A percentile compares a stretch with the other conserved stretches of the same genome.
Conservation (phyloP, 2,329 filamentous ascomycete species). For the Xylaria sp. region DNA sequence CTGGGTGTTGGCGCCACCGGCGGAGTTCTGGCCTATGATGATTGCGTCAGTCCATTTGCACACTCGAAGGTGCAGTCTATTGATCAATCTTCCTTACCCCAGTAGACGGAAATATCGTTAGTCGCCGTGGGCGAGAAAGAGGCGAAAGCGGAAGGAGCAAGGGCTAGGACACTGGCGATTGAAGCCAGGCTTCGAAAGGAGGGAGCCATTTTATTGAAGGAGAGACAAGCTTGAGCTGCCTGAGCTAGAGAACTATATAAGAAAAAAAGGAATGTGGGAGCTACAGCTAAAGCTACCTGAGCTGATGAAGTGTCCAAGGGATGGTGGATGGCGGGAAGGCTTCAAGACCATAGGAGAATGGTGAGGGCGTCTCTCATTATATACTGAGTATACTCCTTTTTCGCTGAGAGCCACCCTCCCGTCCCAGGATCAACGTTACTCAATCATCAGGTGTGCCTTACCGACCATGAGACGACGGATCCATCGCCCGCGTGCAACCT, state of each 20-base stretch:
- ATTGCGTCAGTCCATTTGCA: constrained; percentile 33
- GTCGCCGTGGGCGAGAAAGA: constrained; percentile 59
- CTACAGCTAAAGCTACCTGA: constrained; percentile 34
- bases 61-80: not conserved
- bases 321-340: constrained; percentile 29
- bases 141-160: constrained; percentile 50
- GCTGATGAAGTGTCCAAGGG: constrained; percentile 29
- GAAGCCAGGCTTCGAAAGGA: constrained; percentile 41
- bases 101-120: constrained; percentile 73
- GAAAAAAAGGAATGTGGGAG: constrained; percentile 32
- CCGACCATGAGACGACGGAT: constrained; percentile 43
- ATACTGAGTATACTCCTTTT: constrained; percentile 21
- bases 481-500: constrained; percentile 43
- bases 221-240: constrained; percentile 39
- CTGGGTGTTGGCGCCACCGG: constrained; percentile 61
- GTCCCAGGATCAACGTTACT: constrained; percentile 45
- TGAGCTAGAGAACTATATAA: constrained; percentile 37
- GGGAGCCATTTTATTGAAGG: constrained; percentile 43
- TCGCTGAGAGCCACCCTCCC: constrained; percentile 20
- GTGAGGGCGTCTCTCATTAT: constrained; percentile 27
- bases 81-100: constrained; percentile 59
- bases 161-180: constrained; percentile 43
- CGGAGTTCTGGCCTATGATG: constrained; percentile 68
- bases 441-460: constrained; percentile 32
- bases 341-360: constrained; percentile 2